phyloP scores from a whole-genome alignment of 2,329 filamentous ascomycete species.

The Zymoseptoria crescenta region DNA sequence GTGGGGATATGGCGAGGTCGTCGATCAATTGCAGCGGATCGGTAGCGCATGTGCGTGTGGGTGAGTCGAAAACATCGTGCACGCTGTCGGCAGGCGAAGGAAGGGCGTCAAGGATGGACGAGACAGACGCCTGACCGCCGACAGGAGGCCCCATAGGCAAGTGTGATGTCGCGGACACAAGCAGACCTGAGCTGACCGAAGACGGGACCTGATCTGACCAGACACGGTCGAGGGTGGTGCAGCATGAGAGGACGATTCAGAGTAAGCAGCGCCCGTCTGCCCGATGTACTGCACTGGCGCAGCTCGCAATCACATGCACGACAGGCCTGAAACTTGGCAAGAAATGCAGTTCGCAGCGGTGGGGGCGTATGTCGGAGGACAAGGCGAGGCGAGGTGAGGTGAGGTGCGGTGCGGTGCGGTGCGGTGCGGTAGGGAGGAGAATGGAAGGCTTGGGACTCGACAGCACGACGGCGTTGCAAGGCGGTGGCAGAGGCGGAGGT shows the following conservation, averaged over 20 bases:
- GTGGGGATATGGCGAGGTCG: slow-evolving; percentile 4
- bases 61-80: background rate
- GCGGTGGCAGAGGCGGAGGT: too few relatives aligned
- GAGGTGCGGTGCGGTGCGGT: background rate
- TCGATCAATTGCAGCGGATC: slow-evolving; percentile 3
- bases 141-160: background rate
- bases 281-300: background rate
- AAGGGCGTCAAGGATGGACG: background rate
- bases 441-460: too few relatives aligned
- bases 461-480: too few relatives aligned
- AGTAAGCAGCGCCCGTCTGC: background rate
- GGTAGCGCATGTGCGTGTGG: background rate
- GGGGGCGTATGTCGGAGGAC: background rate
- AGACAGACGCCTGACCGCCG: background rate
- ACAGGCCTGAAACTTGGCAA: background rate
- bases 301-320: background rate
- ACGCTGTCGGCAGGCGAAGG: background rate
- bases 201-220: background rate
- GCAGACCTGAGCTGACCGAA: background rate
- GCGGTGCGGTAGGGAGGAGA: background rate
- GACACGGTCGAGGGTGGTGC: background rate
- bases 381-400: background rate
- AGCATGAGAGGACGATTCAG: background rate
- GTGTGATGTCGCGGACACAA: background rate
- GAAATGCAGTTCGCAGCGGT: background rate